These are phyloP conservation scores for Detonula confervacea DNA, from an alignment of 352 stramenopile species.

Conservation along the genomic window DNA sequence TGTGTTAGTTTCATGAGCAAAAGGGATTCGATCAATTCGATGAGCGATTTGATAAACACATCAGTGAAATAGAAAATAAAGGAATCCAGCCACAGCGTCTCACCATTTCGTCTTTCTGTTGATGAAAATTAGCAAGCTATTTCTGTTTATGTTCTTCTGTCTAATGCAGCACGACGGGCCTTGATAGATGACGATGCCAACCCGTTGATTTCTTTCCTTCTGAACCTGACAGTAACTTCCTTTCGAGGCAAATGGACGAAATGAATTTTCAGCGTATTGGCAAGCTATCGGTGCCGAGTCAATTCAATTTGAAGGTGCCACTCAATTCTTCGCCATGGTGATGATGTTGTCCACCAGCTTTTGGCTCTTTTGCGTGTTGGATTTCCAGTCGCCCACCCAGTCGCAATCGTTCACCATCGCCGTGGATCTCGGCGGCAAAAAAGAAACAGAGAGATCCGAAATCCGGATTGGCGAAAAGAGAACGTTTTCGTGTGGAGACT, in stretches of 20 bases:
- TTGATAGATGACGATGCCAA: too few relatives aligned
- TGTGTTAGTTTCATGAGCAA: too few relatives aligned
- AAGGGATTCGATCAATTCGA: too few relatives aligned
- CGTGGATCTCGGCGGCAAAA: not conserved
- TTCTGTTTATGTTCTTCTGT: too few relatives aligned
- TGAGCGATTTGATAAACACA: not conserved
- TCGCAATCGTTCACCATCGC: constrained; percentile 9
- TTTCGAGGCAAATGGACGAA: too few relatives aligned
- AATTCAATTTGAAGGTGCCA: not conserved
- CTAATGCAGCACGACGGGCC: too few relatives aligned
- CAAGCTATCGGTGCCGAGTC: not conserved
- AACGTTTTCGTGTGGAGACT: not conserved
- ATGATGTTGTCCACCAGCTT: too few relatives aligned
- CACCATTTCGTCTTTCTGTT: not conserved
- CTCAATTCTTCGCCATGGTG: not conserved
- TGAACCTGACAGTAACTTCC: too few relatives aligned
- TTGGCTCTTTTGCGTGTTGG: too few relatives aligned
- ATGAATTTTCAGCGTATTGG: not conserved
- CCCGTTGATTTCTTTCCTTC: too few relatives aligned
- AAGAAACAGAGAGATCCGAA: not conserved
- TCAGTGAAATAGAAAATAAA: not conserved
- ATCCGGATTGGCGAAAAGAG: constrained; percentile 5
- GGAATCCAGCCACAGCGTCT: not conserved
- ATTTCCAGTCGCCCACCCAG: not conserved
- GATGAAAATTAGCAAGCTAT: not conserved